Base-by-base conservation (phyloP, 768 basidiomycete genomes). In the Termitomyces sp. region DNA sequence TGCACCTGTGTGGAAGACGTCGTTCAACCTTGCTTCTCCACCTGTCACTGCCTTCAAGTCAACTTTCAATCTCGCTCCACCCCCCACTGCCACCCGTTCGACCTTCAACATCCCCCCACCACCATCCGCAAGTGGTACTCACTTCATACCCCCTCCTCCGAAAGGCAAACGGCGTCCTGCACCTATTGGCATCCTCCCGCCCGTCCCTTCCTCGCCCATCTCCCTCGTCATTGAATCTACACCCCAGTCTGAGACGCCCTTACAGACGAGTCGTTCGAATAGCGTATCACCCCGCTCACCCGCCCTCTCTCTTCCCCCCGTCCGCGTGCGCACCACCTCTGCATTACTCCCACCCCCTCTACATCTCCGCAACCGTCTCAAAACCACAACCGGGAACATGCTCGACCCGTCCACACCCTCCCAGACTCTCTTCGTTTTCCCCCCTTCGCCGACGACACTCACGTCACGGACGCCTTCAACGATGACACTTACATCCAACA, bases 371-470 rank as follows among this genome's bases (percentile, higher is more conserved):
- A 71, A 65, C 58, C 68, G 59, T 5, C 57, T 75, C 42, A 67
- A 66, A 45, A 63, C 58, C 44, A 55, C 64, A 11, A 57, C 61
- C 20, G 68, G 65, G 50, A 64, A 64, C 51, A 50, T 62, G 4
- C 64, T 68, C 16, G 60, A 60, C 3, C 64, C 74, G 36, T 68
- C 76, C 43, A 80, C 85, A 32, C 87, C 88, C 31, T 89, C 90
- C 1, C 91, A 93, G 66, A 93, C 91, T 0, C 76, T 93, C 43
- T 92, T 93, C 61, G 85, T 93, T 35, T 93, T 93, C 65, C 91
- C 91, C 1, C 89, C 91, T 31, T 92, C 90, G 5, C 89, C 50
- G 7, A 51, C 69, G 45, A 83, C 77, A 44, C 62, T 74, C 58
- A 77, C 76, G 63, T 75, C 83, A 42, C 80, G 78, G 50, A 90